Evolutionary conservation across 2,329 filamentous ascomycete species (phyloP), one percentile per base, ranked within the genome.

Genomic region (Epichloe hybrida): DNA sequence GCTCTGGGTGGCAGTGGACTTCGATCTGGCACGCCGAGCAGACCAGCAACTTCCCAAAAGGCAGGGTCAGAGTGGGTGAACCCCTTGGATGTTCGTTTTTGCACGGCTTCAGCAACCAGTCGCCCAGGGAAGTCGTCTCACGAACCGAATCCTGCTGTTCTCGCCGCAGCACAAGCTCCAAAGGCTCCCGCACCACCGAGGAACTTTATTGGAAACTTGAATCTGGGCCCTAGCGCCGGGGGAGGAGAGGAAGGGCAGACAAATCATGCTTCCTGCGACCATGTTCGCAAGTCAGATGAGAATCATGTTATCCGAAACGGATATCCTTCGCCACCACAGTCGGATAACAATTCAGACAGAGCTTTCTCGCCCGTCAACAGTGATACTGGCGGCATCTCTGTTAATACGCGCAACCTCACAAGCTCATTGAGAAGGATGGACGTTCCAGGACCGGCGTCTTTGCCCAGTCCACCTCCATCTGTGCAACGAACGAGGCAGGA

Each of bases 61-160:
- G 69, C 67, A 50, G 64, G 67, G 4, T 72, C 67, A 50, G 64
- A 67, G 4, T 72, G 70, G 65, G 64, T 72, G 6, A 73, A 72
- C 53, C 71, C 74, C 0, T 64, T 76, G n/a, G 70, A 75, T 12
- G 66, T 73, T 35, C 69, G 74, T 52, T 72, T 72, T 53, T 56
- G 56, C 48, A 68, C 57, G 52, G 62, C 57, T 48, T 57, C 45
- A 44, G 57, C 48, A 53, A 60, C 56, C 20, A 44, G n/a, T 17
- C 39, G 40, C 17, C 38, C 44, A 5, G 36, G 13, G 20, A 51
- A 51, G 37, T 27, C 48, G 37, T 27, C 48, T 36, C n/a, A 31
- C 23, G 49, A n/a, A 35, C 38, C 44, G 20, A 46, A 41, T n/a
- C 34, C 35, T 8, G 17, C 36, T 13, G 39, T 31, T 20, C 50